Base-by-base conservation (phyloP, 768 basidiomycete genomes). In the Mycena epipterygia region DNA sequence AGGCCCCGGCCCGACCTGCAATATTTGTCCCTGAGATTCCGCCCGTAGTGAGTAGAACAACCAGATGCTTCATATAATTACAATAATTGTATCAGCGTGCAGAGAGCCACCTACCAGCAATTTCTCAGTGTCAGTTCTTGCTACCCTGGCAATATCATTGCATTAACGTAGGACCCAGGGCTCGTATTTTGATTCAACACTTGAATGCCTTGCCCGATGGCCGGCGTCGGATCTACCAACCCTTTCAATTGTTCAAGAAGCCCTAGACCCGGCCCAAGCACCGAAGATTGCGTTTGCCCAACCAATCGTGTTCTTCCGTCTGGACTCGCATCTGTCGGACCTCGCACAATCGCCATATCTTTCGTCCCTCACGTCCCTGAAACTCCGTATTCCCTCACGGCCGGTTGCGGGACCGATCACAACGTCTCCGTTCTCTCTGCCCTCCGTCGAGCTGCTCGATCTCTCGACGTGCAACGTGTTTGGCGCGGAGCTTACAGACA, bases 281-380 rank as follows among this genome's bases (percentile, higher is more conserved):
- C 72, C 73, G n/a, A 74, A 76, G 48, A 79, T 77, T 48, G 74
- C 81, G 39, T 93, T 93, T 70, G 96, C 96, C 1, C 96, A 97
- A 75, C 96, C 96, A 1, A 86, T 98, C 71, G 94, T 95, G 3
- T 95, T 96, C 81, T 93, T 93, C 78, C 87, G 86, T 46, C 83
- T 97, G 64, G 88, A 91, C 41, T 78, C 84, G 42, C 73, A 90
- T 39, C 68, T 88, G 29, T 75, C 84, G 5, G 68, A 74, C 12
- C 79, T 97, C 58, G 67, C 86, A 5, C 82, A 79, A 53, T 85
- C 85, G 11, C 81, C 85, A 0, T 77, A 77, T 2, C 79, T 94
- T 56, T 88, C 90, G 0, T 80, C 86, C 14, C 81, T 93, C 51
- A 87, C 81, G 4, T 84, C 88, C 65, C 79, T 97, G 25, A 87